Evolutionary conservation across 257 asterid species (phyloP).

Genomic region (Dorcoceras hygrometricum): DNA sequence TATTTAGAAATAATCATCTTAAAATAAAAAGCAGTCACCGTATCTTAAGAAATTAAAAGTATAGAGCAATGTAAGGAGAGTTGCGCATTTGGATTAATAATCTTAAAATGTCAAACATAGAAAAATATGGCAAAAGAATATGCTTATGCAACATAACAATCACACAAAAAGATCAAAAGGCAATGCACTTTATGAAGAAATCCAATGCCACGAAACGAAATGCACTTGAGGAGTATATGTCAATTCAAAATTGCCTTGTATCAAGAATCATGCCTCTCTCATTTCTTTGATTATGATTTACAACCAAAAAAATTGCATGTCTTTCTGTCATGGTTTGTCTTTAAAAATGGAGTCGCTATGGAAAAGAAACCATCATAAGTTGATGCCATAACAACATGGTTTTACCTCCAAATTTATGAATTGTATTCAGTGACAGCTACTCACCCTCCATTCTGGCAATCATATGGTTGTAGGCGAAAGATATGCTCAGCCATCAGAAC

Average conservation of each 20-base stretch:
- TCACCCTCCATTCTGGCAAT: background rate
- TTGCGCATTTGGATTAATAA: background rate
- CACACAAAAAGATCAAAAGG: background rate
- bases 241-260: background rate
- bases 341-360: background rate
- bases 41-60: too few species aligned
- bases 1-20: too few species aligned
- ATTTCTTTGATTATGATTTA: background rate
- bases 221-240: background rate
- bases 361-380: background rate
- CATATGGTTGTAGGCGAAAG: background rate
- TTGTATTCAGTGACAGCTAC: background rate
- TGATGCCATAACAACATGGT: background rate
- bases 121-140: too few species aligned
- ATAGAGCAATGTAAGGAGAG: too few species aligned
- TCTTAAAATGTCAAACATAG: too few species aligned
- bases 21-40: too few species aligned
- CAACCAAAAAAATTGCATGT: background rate
- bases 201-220: background rate
- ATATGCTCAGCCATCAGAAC: background rate
- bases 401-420: background rate
- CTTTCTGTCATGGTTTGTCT: background rate
- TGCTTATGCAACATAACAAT: too few species aligned
- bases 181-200: background rate
- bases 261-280: background rate